Conservation (phyloP, 2,329 filamentous ascomycete genomes). For the Helicocarpus griseus region DNA sequence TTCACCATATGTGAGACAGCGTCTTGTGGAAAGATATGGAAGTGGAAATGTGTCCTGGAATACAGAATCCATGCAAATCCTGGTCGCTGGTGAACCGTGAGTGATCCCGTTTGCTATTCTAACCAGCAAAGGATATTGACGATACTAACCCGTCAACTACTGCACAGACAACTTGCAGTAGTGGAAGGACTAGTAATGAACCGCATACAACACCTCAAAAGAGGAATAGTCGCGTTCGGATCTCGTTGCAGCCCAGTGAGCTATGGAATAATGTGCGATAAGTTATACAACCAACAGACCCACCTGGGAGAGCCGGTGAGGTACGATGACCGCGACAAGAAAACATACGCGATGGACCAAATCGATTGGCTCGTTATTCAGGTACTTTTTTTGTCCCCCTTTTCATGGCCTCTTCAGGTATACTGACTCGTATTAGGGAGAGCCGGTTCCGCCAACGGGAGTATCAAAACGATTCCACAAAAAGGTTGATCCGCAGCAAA, state of each 20-base stretch:
- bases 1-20: slow-evolving; percentile 31
- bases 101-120: slow-evolving; percentile 5
- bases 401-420: background rate
- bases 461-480: slow-evolving; percentile 20
- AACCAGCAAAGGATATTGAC: background rate
- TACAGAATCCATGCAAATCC: slow-evolving; percentile 18
- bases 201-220: slow-evolving; percentile 7
- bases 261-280: slow-evolving; percentile 27
- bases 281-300: slow-evolving; percentile 20
- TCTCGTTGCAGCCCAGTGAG: slow-evolving; percentile 25
- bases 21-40: slow-evolving; percentile 18
- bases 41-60: slow-evolving; percentile 5
- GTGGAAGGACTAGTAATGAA: slow-evolving; percentile 7
- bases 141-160: background rate
- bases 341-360: slow-evolving; percentile 23
- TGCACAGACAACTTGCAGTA: slow-evolving; percentile 7
- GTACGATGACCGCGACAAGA: slow-evolving; percentile 23
- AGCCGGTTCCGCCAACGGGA: slow-evolving; percentile 15
- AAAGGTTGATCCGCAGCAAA: slow-evolving; percentile 16
- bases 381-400: slow-evolving; percentile 12
- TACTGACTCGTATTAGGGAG: slow-evolving; percentile 15
- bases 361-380: slow-evolving; percentile 28
- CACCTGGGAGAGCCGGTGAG: slow-evolving; percentile 21
- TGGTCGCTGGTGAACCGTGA: slow-evolving; percentile 25
- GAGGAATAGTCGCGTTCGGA: slow-evolving; percentile 19